A percentile compares a stretch with the other conserved stretches of the same genome.
Evolutionary conservation across 495 filamentous ascomycete genomes (phyloP).

Genomic region (Astrocystis sublimbata): DNA sequence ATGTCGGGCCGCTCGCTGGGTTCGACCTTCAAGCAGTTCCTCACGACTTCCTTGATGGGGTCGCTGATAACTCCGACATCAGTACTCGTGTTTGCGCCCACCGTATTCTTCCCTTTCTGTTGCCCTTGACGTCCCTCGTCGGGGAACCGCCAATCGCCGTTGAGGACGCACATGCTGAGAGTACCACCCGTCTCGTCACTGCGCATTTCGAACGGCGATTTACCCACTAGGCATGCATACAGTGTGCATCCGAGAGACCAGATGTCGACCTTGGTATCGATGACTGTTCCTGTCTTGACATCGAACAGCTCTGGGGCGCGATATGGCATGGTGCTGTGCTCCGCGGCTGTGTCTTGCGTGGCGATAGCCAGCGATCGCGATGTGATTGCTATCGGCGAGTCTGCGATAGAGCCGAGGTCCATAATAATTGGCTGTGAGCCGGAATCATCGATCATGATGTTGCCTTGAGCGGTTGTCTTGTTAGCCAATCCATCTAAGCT

Average conservation of each 20-base stretch:
- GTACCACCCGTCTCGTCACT: slow-evolving; percentile 94
- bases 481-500: slow-evolving; percentile 2
- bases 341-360: slow-evolving; percentile 89
- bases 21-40: slow-evolving; percentile 89
- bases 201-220: slow-evolving; percentile 93
- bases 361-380: slow-evolving; percentile 86
- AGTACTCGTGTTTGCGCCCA: slow-evolving; percentile 23
- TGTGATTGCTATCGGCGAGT: slow-evolving; percentile 88
- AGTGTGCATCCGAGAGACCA: slow-evolving; percentile 97
- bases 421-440: slow-evolving; percentile 91
- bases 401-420: slow-evolving; percentile 92
- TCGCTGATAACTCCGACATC: slow-evolving; percentile 61
- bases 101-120: slow-evolving; percentile 58
- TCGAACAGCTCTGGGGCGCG: slow-evolving; percentile 97
- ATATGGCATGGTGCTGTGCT: slow-evolving; percentile 98
- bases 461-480: slow-evolving; percentile 55
- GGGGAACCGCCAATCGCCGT: slow-evolving; percentile 92
- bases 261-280: slow-evolving; percentile 97
- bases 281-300: slow-evolving; percentile 86
- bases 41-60: slow-evolving; percentile 77
- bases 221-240: slow-evolving; percentile 93
- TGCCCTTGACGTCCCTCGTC: slow-evolving; percentile 66
- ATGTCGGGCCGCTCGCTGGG: slow-evolving; percentile 88
- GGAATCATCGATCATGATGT: slow-evolving; percentile 93
- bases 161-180: slow-evolving; percentile 85